A percentile compares a stretch with the other conserved stretches of the same genome.
Evolutionary conservation across 2,329 filamentous ascomycete genomes (phyloP).

Genomic region (Xylariaceae sp.): DNA sequence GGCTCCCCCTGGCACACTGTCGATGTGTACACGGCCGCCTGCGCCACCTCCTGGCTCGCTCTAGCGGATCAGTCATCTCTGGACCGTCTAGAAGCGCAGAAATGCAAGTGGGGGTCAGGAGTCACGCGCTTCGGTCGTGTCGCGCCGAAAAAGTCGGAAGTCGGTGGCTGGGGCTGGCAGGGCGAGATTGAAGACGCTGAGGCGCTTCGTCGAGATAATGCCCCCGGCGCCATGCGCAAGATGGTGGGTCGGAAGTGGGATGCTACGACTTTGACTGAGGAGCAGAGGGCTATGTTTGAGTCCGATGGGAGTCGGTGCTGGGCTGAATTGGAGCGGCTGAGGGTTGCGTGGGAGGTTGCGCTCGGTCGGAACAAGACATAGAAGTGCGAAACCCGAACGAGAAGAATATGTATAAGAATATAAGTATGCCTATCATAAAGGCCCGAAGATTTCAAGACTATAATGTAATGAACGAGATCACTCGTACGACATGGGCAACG

Average conservation of each 20-base stretch:
- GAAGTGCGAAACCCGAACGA: background rate
- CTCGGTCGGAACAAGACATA: conserved; percentile 23
- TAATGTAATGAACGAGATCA: too few species aligned
- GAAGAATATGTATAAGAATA: background rate
- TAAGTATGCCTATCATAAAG: too few species aligned
- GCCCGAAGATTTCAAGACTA: too few species aligned
- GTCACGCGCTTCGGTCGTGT: conserved; percentile 53
- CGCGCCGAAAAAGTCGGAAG: conserved; percentile 69
- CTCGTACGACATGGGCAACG: too few species aligned
- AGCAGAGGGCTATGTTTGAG: conserved; percentile 58
- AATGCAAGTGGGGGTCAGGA: conserved; percentile 80
- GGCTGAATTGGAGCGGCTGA: conserved; percentile 66
- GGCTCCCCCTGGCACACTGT: conserved; percentile 87
- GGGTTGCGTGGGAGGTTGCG: conserved; percentile 58
- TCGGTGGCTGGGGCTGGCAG: conserved; percentile 78
- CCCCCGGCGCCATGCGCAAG: conserved; percentile 46
- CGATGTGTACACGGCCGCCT: conserved; percentile 70
- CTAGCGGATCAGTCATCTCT: conserved; percentile 61
- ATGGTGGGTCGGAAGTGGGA: conserved; percentile 55
- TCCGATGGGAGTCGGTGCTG: conserved; percentile 56
- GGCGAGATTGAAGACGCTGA: conserved; percentile 50
- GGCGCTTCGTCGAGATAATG: conserved; percentile 38
- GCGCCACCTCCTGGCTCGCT: conserved; percentile 71
- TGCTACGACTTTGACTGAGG: conserved; percentile 53
- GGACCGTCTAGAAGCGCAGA: conserved; percentile 49